phyloP scores from a whole-genome alignment of 2,329 filamentous ascomycete genomes.

The Mycosphaerella arachidis region DNA sequence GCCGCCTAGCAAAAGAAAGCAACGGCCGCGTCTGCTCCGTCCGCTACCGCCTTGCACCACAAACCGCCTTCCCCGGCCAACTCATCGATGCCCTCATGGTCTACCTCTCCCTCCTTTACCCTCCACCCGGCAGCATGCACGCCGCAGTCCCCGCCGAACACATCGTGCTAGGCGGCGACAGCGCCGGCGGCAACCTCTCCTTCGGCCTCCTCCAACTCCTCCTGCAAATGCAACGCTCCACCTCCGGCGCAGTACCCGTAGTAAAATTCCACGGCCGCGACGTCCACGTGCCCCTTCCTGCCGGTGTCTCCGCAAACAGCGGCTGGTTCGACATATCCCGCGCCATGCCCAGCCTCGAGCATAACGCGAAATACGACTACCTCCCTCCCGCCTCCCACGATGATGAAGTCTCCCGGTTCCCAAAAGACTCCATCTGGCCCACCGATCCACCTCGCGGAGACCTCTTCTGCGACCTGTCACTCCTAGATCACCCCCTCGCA shows the following conservation, averaged over 20 bases:
- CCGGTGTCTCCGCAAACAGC: constrained; percentile 57
- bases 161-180: constrained; percentile 70
- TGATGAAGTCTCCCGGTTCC: constrained; percentile 34
- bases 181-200: constrained; percentile 67
- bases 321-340: constrained; percentile 70
- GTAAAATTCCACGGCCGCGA: constrained; percentile 58
- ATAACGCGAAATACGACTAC: constrained; percentile 59
- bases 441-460: constrained; percentile 43
- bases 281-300: constrained; percentile 61
- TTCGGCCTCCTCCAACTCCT: constrained; percentile 65
- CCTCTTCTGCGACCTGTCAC: constrained; percentile 43
- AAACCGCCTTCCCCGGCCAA: constrained; percentile 69
- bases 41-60: constrained; percentile 69
- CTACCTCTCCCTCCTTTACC: constrained; percentile 69
- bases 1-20: constrained; percentile 61
- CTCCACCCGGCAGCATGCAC: constrained; percentile 64
- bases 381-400: constrained; percentile 46
- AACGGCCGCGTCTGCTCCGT: constrained; percentile 67
- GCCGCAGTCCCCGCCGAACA: constrained; percentile 58
- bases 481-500: constrained; percentile 61
- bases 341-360: constrained; percentile 53
- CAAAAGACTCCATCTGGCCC: constrained; percentile 49
- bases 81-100: constrained; percentile 68
- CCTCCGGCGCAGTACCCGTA: constrained; percentile 39
- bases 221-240: constrained; percentile 55